Evolutionary conservation across 169 alveolate genomes (phyloP).

Genomic region (Eimeria necatrix): DNA sequence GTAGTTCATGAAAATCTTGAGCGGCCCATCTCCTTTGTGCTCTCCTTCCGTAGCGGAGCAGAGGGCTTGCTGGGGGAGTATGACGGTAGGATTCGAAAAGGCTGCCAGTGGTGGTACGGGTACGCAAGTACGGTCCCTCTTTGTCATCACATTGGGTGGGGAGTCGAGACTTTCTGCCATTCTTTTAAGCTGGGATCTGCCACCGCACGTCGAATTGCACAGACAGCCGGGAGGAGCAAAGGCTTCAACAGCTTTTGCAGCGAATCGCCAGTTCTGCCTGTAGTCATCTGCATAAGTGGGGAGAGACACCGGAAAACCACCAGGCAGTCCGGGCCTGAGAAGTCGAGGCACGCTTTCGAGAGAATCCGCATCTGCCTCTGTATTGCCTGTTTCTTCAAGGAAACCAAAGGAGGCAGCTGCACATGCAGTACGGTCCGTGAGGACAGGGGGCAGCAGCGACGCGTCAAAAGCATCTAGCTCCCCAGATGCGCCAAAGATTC

Average conservation of each 20-base stretch:
- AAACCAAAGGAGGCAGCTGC: slow-evolving; percentile 30
- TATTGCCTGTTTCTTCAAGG: neutral
- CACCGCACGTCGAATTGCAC: slow-evolving; percentile 28
- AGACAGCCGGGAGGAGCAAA: slow-evolving; percentile 64
- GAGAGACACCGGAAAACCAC: slow-evolving; percentile 56
- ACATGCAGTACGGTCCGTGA: slow-evolving; percentile 44
- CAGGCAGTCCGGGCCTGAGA: slow-evolving; percentile 29
- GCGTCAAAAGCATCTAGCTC: slow-evolving; percentile 67
- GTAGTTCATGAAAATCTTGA: neutral
- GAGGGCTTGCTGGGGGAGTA: neutral
- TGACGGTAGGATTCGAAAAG: neutral
- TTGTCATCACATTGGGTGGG: no score
- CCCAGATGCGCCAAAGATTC: slow-evolving; percentile 67
- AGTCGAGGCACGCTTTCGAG: neutral
- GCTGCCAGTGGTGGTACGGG: neutral
- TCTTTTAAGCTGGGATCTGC: neutral
- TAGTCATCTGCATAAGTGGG: slow-evolving; percentile 62
- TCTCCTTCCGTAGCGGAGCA: neutral
- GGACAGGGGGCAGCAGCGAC: slow-evolving; percentile 53
- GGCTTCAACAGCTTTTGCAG: slow-evolving; percentile 49
- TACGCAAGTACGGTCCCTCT: neutral
- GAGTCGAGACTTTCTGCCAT: neutral
- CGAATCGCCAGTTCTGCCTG: slow-evolving; percentile 50
- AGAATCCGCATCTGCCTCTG: neutral
- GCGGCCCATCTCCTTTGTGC: slow-evolving; percentile 12